Evolutionary conservation across 179 eudicot species (phyloP), one percentile per base, ranked within the genome.

Genomic region (Silene noctiflora): DNA sequence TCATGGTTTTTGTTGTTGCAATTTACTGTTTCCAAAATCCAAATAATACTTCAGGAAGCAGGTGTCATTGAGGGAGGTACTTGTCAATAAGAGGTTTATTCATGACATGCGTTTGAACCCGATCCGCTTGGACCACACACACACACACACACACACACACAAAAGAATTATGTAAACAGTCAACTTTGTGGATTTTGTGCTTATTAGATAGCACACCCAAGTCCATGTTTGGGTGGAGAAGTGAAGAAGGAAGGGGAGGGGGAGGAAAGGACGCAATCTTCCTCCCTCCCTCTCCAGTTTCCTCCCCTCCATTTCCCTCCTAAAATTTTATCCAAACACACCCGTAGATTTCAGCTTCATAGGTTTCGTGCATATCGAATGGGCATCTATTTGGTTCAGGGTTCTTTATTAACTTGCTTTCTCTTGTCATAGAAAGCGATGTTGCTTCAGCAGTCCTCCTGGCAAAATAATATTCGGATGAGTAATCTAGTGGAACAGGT

Each of bases 381-480:
- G 39, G 14, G 16, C 21, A 25, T 31, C 14, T 17, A 17, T 12
- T 13, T 62, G 22, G 46, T 14, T 33, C 20, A 16, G 3, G 11
- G 19, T 67, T 46, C 44, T 0, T 19, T 25, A 53, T 20, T 73
- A 33, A 25, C n/a, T 58, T 79, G 71, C 67, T 79, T 56, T 53
- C 5, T 62, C 67, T 68, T 67, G 53, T 83, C 79, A 56, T 90
- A 95, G 99, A 95, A 95, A 93, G 89, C 95, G 62, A 79, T 95
- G 92, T 71, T 92, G 76, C 91, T 93, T 74, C 99, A 92, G 84
- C 97, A 95, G 83, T 85, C 96, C 70, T 86, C 99, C 27, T 95
- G 99, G 99, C 97, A 95, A 84, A 91, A 89, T 81, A 95, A 93
- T 83, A 79, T 88, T 65, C 84, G 97, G 81, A 95, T 95, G 99